Evolutionary conservation across 2,329 filamentous ascomycete genomes (phyloP).

Genomic region (Pyrenophora graminea): DNA sequence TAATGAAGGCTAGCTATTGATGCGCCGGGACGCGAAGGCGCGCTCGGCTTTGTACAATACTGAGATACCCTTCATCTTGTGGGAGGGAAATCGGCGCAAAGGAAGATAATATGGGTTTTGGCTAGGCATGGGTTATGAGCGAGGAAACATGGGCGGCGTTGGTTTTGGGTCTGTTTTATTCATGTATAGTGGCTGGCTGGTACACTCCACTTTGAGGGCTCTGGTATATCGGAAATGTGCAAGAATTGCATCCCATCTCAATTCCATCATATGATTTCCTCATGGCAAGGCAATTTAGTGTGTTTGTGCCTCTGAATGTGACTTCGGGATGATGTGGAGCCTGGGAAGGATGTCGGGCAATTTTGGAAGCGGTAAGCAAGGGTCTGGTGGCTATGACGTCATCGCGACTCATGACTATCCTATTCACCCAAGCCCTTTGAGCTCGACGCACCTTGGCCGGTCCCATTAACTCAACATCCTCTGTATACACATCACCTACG

Average conservation of each 20-base stretch:
- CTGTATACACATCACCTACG: not conserved
- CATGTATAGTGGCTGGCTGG: not conserved
- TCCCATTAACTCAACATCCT: not conserved
- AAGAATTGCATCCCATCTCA: slow-evolving; percentile 3
- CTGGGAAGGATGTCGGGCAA: no score
- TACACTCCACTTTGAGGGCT: slow-evolving; percentile 11
- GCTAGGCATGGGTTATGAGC: not conserved
- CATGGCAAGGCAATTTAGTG: no score
- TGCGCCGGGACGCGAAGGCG: not conserved
- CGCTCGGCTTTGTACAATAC: not conserved
- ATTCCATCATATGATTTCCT: not conserved
- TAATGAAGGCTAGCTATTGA: not conserved
- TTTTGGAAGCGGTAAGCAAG: no score
- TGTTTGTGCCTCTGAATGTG: no score
- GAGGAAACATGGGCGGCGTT: slow-evolving; percentile 3
- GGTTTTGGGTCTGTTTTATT: not conserved
- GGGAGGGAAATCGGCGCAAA: not conserved
- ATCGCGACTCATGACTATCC: no score
- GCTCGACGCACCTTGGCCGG: no score
- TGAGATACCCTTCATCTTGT: not conserved
- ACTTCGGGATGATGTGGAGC: no score
- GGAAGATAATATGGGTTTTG: not conserved
- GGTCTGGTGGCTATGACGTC: no score
- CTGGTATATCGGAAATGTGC: not conserved
- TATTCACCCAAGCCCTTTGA: no score